phyloP scores from a whole-genome alignment of 208 protist species.

The Trypanosoma mega region DNA sequence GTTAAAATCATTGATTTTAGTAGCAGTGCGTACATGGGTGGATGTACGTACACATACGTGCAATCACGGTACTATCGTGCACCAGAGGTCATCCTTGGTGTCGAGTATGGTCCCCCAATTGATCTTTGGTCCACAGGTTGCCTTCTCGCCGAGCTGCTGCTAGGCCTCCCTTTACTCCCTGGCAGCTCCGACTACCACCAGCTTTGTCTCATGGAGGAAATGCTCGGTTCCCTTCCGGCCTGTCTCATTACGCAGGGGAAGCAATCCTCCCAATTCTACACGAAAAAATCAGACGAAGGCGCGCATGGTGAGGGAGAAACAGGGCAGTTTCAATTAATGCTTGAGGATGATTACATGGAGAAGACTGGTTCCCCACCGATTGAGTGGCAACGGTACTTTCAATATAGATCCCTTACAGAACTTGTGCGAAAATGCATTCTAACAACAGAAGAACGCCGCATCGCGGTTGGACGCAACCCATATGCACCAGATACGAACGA shows the following conservation, averaged over 20 bases:
- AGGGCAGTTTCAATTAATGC: conserved; percentile 10
- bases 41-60: conserved; percentile 80
- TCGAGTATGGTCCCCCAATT: conserved; percentile 89
- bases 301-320: background rate
- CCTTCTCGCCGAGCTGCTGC: conserved; percentile 94
- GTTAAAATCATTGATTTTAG: conserved; percentile 98
- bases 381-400: conserved; percentile 67
- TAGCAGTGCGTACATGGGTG: conserved; percentile 91
- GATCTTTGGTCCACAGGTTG: conserved; percentile 98
- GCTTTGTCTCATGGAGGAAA: conserved; percentile 93
- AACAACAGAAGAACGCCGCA: conserved; percentile 54
- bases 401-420: conserved; percentile 62
- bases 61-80: conserved; percentile 96
- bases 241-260: conserved; percentile 52
- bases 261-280: conserved; percentile 51
- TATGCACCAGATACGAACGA: conserved; percentile 27
- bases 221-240: conserved; percentile 83
- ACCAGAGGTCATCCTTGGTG: conserved; percentile 95
- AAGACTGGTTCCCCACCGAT: background rate
- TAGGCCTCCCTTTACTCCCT: conserved; percentile 94
- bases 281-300: conserved; percentile 3
- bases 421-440: conserved; percentile 66
- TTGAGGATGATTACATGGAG: conserved; percentile 35
- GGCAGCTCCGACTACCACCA: conserved; percentile 93
- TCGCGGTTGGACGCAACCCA: conserved; percentile 49